Evolutionary conservation across 768 basidiomycete genomes (phyloP).

Genomic region (Suillus hirtellus): DNA sequence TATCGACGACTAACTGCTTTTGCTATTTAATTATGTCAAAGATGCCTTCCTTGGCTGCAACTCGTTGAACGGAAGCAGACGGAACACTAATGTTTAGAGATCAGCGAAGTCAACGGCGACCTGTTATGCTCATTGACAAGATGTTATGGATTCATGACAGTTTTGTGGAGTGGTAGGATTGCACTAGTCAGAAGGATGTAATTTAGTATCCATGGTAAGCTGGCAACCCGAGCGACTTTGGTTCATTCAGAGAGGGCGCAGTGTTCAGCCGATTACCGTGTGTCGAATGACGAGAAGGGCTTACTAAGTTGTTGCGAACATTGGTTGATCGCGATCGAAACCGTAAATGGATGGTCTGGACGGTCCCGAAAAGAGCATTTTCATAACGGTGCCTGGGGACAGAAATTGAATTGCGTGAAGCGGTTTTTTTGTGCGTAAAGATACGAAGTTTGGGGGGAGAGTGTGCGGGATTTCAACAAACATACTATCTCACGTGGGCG

Average conservation of each 20-base stretch:
- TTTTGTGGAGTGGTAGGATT: conserved; percentile 1
- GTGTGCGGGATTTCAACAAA: background rate
- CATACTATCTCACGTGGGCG: conserved; percentile 27
- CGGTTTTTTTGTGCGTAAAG: conserved; percentile 14
- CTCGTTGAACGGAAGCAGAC: conserved; percentile 4
- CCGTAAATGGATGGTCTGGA: conserved; percentile 27
- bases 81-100: conserved; percentile 2
- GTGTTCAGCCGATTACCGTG: conserved; percentile 29
- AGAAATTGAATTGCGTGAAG: conserved; percentile 17
- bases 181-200: background rate
- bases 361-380: conserved; percentile 34
- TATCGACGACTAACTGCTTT: conserved; percentile 24
- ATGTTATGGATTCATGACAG: background rate
- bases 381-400: conserved; percentile 28
- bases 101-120: conserved; percentile 16
- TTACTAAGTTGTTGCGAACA: conserved; percentile 5
- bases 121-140: conserved; percentile 8
- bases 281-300: conserved; percentile 25
- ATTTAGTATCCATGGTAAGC: conserved; percentile 26
- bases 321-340: conserved; percentile 25
- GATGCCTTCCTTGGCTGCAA: background rate
- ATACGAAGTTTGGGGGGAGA: conserved; percentile 1
- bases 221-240: conserved; percentile 2
- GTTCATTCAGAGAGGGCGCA: conserved; percentile 6
- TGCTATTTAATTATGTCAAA: conserved; percentile 30